Evolutionary conservation across 148 eudicot genomes (phyloP), one percentile per base, ranked within the genome.

Genomic region (Polygonum aviculare): DNA sequence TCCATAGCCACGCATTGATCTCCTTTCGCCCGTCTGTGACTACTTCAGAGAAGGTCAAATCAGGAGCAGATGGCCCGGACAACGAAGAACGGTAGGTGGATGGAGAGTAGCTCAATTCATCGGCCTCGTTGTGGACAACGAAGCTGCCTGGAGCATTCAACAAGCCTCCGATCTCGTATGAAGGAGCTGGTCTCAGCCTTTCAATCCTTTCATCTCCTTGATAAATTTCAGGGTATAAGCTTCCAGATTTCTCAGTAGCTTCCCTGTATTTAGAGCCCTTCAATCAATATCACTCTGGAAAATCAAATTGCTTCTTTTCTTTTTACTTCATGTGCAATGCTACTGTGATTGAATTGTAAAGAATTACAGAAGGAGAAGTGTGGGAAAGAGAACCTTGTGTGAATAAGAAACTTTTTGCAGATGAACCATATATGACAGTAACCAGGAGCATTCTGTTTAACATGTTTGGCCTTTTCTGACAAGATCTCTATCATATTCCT

Each of bases 381-480:
- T 19, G 63, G 35, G 31, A 26, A 60, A 10, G 36, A 22, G 67
- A 22, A 94, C 99, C 97, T 95, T 4, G 94, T 88, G 82, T 79
- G 71, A 21, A 91, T 89, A 21, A 88, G 85, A 72, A 79, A 75
- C 16, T 89, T 87, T 63, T 91, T 92, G 86, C 97, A 95, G 54
- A 90, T 76, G 77, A 95, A 92, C 86, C 86, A 86, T 73, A 95
- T 90, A 65, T 84, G 89, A 84, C 99, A 95, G 84, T 79, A 87
- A 74, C 50, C 75, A 55, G 97, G 91, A 7, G 99, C 97, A 57
- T 90, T 80, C 62, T 73, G 36, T 51, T 83, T 83, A 35, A 95
- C 93, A 81, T 86, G 83, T 12, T 84, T 89, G 78, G 99, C 97
- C 86, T 91, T 92, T 80, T 77, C 82, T 2, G 99, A 95, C 81